These are phyloP conservation scores for Saccharomyces kudriavzevii DNA, from an alignment of 805 yeast genomes.

Conservation along the genomic window DNA sequence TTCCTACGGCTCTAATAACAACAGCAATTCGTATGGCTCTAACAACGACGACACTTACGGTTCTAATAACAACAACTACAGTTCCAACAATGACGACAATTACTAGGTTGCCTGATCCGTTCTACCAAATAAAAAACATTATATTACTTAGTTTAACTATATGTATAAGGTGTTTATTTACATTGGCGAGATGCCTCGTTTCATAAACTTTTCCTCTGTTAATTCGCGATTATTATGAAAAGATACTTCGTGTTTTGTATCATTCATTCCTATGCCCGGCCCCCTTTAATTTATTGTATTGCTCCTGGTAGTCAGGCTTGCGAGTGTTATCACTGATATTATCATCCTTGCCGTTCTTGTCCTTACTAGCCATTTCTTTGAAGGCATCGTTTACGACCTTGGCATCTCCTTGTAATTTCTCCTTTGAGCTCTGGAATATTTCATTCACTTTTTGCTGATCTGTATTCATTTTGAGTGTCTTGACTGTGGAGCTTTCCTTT, in stretches of 20 bases:
- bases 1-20: slow-evolving; percentile 11
- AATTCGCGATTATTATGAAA: too few species aligned
- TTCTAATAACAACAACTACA: slow-evolving; percentile 2
- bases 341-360: slow-evolving; percentile 4
- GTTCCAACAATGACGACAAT: slow-evolving; percentile 3
- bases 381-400: slow-evolving; percentile 15
- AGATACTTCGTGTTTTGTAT: too few species aligned
- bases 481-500: neutral
- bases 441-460: slow-evolving; percentile 1
- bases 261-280: slow-evolving; percentile 8
- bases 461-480: neutral
- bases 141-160: neutral
- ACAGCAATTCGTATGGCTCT: slow-evolving; percentile 15
- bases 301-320: slow-evolving; percentile 6
- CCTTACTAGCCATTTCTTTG: slow-evolving; percentile 10
- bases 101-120: neutral
- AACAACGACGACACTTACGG: slow-evolving; percentile 13
- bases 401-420: slow-evolving; percentile 18
- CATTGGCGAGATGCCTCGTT: neutral
- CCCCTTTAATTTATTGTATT: slow-evolving; percentile 9
- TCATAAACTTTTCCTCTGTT: neutral
- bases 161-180: neutral
- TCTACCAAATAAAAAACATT: neutral
- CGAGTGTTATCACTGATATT: neutral
- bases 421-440: slow-evolving; percentile 18